phyloP scores from a whole-genome alignment of 179 eudicot genomes.

The Spinacia oleracea region DNA sequence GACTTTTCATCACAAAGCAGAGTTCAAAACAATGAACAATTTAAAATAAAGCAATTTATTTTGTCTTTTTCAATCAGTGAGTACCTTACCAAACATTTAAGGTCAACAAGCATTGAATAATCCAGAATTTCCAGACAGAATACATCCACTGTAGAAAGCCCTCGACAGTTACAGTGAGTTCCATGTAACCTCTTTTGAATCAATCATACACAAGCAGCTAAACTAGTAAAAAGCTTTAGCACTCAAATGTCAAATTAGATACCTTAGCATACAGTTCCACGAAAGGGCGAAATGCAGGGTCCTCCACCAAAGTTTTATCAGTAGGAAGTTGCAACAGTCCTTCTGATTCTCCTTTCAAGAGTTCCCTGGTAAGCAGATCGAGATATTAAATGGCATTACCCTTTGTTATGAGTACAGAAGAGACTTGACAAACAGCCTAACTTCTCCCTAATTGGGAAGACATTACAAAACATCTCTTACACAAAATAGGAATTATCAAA shows the following conservation, averaged over 20 bases:
- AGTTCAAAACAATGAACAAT: background rate
- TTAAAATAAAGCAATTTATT: background rate
- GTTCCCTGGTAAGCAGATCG: slow-evolving; percentile 63
- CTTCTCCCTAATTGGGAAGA: background rate
- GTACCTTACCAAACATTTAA: background rate
- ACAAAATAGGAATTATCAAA: slow-evolving; percentile 87
- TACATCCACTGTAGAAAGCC: slow-evolving; percentile 4
- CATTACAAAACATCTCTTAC: slow-evolving; percentile 42
- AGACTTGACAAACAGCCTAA: background rate
- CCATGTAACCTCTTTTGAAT: background rate
- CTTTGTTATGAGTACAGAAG: slow-evolving; percentile 2
- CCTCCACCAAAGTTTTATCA: slow-evolving; percentile 73
- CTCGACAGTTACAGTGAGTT: background rate
- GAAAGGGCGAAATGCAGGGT: slow-evolving; percentile 67
- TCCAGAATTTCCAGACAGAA: background rate
- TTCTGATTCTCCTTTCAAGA: slow-evolving; percentile 80
- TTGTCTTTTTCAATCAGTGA: background rate
- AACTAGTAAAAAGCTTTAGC: background rate
- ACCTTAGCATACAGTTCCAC: slow-evolving; percentile 97
- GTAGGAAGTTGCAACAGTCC: slow-evolving; percentile 88
- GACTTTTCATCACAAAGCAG: slow-evolving; percentile 5
- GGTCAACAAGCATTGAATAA: background rate
- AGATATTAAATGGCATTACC: slow-evolving; percentile 13
- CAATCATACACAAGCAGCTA: background rate
- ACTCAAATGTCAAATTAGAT: slow-evolving; percentile 10